Conservation (phyloP, 192 early-diverging fungal genomes). For the Spizellomyces punctatus region DNA sequence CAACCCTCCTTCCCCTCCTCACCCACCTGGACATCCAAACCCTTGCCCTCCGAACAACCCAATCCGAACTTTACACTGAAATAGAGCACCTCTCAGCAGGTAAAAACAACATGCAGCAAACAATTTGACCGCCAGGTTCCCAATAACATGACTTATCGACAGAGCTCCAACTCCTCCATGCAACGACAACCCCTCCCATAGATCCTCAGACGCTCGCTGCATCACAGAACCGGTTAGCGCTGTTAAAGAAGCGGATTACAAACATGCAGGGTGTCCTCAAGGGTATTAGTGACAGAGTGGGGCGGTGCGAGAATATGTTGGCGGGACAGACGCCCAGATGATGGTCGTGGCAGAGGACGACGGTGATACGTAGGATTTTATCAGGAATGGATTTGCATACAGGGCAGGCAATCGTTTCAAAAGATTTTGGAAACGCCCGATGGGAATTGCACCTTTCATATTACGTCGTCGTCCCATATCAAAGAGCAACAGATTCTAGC, state of each 20-base stretch:
- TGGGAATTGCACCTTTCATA: too few relatives aligned
- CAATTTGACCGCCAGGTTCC: neutral
- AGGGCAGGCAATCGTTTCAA: too few relatives aligned
- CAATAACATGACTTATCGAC: neutral
- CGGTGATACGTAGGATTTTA: too few relatives aligned
- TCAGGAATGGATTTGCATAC: too few relatives aligned
- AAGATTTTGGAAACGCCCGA: too few relatives aligned
- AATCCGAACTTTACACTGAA: slow-evolving; percentile 23
- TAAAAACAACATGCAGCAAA: neutral
- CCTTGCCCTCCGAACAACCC: slow-evolving; percentile 17
- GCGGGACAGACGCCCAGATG: neutral
- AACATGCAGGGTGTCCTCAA: slow-evolving; percentile 8
- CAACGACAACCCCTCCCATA: slow-evolving; percentile 4
- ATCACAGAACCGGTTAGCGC: slow-evolving; percentile 5
- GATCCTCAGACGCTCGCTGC: slow-evolving; percentile 7
- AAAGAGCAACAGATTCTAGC: too few relatives aligned
- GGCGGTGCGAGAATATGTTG: slow-evolving; percentile 14
- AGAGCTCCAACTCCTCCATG: slow-evolving; percentile 21
- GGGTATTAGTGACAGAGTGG: slow-evolving; percentile 9
- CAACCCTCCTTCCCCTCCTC: slow-evolving; percentile 16
- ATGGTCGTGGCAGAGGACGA: too few relatives aligned
- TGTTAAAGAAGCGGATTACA: slow-evolving; percentile 19
- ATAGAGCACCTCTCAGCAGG: slow-evolving; percentile 20
- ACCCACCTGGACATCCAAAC: slow-evolving; percentile 21
- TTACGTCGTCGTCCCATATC: too few relatives aligned